phyloP scores from a whole-genome alignment of 2,329 filamentous ascomycete genomes.

The Claviceps maximensis region DNA sequence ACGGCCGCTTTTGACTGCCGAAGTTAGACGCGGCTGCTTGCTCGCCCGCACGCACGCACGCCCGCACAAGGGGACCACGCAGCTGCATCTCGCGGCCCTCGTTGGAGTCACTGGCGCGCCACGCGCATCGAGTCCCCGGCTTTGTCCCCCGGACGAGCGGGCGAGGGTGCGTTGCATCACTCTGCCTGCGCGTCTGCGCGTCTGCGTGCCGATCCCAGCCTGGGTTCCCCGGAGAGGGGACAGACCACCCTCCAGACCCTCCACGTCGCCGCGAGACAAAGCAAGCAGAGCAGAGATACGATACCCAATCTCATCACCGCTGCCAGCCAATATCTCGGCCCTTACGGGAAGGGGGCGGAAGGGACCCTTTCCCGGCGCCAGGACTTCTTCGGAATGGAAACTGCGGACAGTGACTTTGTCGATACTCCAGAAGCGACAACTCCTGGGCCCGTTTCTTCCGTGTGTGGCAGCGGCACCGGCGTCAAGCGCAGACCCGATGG shows the following conservation, averaged over 20 bases:
- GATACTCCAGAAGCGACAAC: slow-evolving; percentile 3
- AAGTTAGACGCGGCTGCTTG: neutral
- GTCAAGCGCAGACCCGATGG: slow-evolving; percentile 2
- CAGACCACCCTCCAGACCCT: too few species aligned
- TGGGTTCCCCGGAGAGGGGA: too few species aligned
- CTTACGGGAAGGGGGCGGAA: neutral
- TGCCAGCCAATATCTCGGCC: neutral
- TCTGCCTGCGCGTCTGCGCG: too few species aligned
- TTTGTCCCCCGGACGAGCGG: too few species aligned
- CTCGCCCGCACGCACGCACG: too few species aligned
- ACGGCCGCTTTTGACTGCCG: neutral
- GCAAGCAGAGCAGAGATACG: too few species aligned
- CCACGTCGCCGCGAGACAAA: too few species aligned
- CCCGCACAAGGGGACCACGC: neutral
- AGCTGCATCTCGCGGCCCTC: neutral
- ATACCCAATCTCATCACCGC: too few species aligned
- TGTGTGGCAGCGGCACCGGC: neutral
- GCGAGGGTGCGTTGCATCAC: too few species aligned
- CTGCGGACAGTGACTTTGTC: neutral
- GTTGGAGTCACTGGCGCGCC: too few species aligned
- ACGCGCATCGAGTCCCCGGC: neutral
- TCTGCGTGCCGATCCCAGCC: too few species aligned
- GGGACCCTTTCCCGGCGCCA: neutral
- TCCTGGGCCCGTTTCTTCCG: neutral
- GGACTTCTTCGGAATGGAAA: neutral